Evolutionary conservation across 495 filamentous ascomycete genomes (phyloP).

Genomic region (Glonium stellatum): DNA sequence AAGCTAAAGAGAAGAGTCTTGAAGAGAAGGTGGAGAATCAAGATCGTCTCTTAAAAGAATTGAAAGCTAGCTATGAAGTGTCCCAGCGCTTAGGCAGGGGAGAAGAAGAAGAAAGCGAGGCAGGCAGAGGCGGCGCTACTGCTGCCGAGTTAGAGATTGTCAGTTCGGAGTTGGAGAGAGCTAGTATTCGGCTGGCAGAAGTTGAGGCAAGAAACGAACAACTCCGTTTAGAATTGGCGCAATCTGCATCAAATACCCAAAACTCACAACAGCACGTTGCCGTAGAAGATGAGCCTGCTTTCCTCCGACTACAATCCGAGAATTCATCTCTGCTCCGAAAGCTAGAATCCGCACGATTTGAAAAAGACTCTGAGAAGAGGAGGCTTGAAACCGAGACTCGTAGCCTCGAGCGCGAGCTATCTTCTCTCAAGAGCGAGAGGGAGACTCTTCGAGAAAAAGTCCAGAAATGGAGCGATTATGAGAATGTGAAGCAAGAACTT

Average conservation of each 20-base stretch:
- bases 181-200: slow-evolving; percentile 78
- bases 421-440: slow-evolving; percentile 58
- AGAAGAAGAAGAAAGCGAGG: slow-evolving; percentile 51
- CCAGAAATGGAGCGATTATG: slow-evolving; percentile 87
- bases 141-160: slow-evolving; percentile 92
- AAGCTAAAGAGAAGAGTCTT: slow-evolving; percentile 82
- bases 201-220: slow-evolving; percentile 94
- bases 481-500: slow-evolving; percentile 89
- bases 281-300: slow-evolving; percentile 78
- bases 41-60: slow-evolving; percentile 82
- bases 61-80: slow-evolving; percentile 96
- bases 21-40: slow-evolving; percentile 94
- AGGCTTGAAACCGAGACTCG: slow-evolving; percentile 65
- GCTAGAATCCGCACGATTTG: slow-evolving; percentile 71
- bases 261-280: slow-evolving; percentile 41
- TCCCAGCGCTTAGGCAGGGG: slow-evolving; percentile 76
- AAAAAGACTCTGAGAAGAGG: slow-evolving; percentile 71
- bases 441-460: slow-evolving; percentile 69
- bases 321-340: slow-evolving; percentile 85
- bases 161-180: slow-evolving; percentile 82
- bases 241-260: slow-evolving; percentile 69
- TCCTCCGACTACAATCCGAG: slow-evolving; percentile 79
- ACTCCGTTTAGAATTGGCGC: slow-evolving; percentile 79
- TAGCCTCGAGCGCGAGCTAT: slow-evolving; percentile 64
- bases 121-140: slow-evolving; percentile 53